A percentile compares a stretch with the other conserved stretches of the same genome.
Conservation (phyloP, 2,329 filamentous ascomycete genomes). For the Verruconis gallopava region DNA sequence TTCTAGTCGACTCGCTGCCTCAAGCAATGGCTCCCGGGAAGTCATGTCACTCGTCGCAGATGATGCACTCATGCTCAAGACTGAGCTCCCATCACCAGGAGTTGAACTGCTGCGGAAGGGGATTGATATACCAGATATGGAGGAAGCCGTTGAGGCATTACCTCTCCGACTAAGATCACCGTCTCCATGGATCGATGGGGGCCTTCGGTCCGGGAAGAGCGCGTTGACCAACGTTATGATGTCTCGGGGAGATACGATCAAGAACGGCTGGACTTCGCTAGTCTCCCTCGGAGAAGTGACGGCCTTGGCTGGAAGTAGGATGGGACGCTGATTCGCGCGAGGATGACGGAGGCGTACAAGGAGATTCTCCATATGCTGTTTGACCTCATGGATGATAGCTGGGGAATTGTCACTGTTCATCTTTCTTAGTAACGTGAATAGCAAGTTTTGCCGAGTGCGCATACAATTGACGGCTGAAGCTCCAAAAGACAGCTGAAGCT, state of each 20-base stretch:
- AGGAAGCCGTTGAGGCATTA: conserved; percentile 35
- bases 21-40: conserved; percentile 49
- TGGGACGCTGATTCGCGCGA: conserved; percentile 35
- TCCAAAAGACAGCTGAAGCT: conserved; percentile 29
- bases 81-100: conserved; percentile 51
- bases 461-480: conserved; percentile 6
- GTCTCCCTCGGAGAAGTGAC: conserved; percentile 63
- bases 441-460: not conserved
- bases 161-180: conserved; percentile 35
- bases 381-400: conserved; percentile 49
- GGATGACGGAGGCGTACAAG: conserved; percentile 45
- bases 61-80: conserved; percentile 59
- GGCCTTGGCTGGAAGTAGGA: conserved; percentile 57
- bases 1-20: conserved; percentile 22
- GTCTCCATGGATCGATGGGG: conserved; percentile 41
- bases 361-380: conserved; percentile 59
- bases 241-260: conserved; percentile 69
- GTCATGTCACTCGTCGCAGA: conserved; percentile 62
- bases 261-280: conserved; percentile 64
- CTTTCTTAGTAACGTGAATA: not conserved
- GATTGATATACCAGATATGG: conserved; percentile 34
- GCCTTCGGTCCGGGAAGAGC: conserved; percentile 64
- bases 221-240: conserved; percentile 69
- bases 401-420: conserved; percentile 42
- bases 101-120: conserved; percentile 41